Conservation (phyloP, 1,284 basidiomycete genomes). For the Ustilago loliicola region DNA sequence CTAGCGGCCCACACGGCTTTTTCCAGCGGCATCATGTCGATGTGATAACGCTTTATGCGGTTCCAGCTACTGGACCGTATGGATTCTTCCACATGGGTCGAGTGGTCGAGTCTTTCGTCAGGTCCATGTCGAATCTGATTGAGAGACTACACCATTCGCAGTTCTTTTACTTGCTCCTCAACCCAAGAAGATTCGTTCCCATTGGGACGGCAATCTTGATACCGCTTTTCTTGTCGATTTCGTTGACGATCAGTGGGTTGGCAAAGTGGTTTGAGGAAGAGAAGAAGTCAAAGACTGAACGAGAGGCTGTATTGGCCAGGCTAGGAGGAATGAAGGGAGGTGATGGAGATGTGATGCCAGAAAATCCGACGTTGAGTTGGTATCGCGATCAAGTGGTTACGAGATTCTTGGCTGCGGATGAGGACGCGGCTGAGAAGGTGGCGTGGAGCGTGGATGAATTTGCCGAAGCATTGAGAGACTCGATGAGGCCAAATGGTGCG, state of each 20-base stretch:
- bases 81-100: constrained; percentile 91
- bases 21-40: constrained; percentile 86
- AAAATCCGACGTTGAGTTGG: constrained; percentile 34
- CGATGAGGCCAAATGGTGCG: constrained; percentile 26
- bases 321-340: constrained; percentile 9
- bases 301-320: constrained; percentile 19
- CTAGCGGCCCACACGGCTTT: constrained; percentile 57
- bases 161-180: constrained; percentile 67
- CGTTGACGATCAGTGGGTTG: constrained; percentile 60
- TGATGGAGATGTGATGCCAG: constrained; percentile 31
- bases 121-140: constrained; percentile 67
- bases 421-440: background rate
- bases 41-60: constrained; percentile 88
- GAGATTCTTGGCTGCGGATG: constrained; percentile 9
- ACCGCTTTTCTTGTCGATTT: constrained; percentile 59
- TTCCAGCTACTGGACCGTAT: constrained; percentile 90
- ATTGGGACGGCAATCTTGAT: constrained; percentile 59
- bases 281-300: constrained; percentile 20
- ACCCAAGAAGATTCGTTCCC: constrained; percentile 59
- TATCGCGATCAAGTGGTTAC: constrained; percentile 25
- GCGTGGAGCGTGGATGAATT: background rate
- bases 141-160: constrained; percentile 70
- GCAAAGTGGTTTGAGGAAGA: constrained; percentile 38
- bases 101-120: constrained; percentile 57
- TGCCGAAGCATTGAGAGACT: constrained; percentile 18